Conservation (phyloP, 192 early-diverging fungal species). For the Coemansia sp. region DNA sequence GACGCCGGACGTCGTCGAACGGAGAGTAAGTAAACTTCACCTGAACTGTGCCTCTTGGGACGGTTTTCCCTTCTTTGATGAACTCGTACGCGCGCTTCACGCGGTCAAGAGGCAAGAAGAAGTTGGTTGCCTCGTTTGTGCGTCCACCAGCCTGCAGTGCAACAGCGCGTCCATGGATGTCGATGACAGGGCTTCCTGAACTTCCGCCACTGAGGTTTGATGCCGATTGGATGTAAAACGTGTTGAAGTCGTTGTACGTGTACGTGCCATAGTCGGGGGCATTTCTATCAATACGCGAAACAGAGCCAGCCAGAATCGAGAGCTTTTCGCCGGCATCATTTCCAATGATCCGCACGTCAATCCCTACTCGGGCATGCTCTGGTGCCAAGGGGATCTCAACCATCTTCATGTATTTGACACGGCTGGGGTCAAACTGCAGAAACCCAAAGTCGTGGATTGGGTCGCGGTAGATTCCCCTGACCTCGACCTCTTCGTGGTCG, state of each 20-base stretch:
- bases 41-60: conserved; percentile 77
- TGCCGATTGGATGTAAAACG: conserved; percentile 78
- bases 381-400: conserved; percentile 68
- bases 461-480: conserved; percentile 74
- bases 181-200: conserved; percentile 75
- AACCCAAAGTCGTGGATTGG: conserved; percentile 87
- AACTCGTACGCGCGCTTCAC: conserved; percentile 64
- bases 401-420: conserved; percentile 70
- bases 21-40: conserved; percentile 68
- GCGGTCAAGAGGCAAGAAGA: conserved; percentile 76
- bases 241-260: conserved; percentile 79
- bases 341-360: conserved; percentile 77
- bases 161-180: conserved; percentile 74
- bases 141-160: conserved; percentile 73
- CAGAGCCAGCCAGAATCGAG: conserved; percentile 70
- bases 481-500: conserved; percentile 74
- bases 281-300: conserved; percentile 73
- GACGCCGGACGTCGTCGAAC: conserved; percentile 70
- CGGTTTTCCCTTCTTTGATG: conserved; percentile 57
- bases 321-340: conserved; percentile 82
- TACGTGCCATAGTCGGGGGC: conserved; percentile 68
- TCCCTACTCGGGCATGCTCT: conserved; percentile 67
- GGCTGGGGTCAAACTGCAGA: conserved; percentile 67
- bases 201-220: conserved; percentile 75
- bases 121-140: conserved; percentile 67